These are phyloP conservation scores for Trichoderma hamatum DNA, from an alignment of 2,329 filamentous ascomycete species.

Conservation along the genomic window DNA sequence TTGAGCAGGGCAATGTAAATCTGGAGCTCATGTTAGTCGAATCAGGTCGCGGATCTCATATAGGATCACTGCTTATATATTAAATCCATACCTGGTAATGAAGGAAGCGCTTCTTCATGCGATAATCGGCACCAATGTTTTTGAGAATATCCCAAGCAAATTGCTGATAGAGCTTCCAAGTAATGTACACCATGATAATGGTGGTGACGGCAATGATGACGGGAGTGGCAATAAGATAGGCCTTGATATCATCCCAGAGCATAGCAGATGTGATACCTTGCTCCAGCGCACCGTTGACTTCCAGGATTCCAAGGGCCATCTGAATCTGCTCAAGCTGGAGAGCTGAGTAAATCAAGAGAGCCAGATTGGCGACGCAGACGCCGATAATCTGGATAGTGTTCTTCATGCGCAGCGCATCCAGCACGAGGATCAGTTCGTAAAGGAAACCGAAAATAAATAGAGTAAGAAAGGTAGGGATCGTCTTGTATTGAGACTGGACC, in stretches of 20 bases:
- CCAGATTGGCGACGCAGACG: slow-evolving; percentile 88
- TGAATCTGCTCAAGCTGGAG: slow-evolving; percentile 92
- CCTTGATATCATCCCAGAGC: slow-evolving; percentile 71
- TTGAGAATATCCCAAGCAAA: slow-evolving; percentile 99
- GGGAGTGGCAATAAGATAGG: slow-evolving; percentile 83
- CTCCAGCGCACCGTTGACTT: slow-evolving; percentile 49
- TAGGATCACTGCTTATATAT: background rate
- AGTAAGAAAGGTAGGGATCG: slow-evolving; percentile 93
- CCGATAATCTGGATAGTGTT: slow-evolving; percentile 99
- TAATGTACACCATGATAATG: slow-evolving; percentile 70
- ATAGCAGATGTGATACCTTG: slow-evolving; percentile 37
- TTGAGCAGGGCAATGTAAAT: slow-evolving; percentile 97
- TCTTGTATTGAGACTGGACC: slow-evolving; percentile 59
- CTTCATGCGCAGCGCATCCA: slow-evolving; percentile 90
- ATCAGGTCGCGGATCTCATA: background rate
- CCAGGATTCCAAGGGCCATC: slow-evolving; percentile 66
- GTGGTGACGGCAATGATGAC: slow-evolving; percentile 78
- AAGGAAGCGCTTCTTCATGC: slow-evolving; percentile 95
- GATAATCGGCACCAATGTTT: slow-evolving; percentile 94
- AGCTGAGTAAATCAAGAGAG: slow-evolving; percentile 87
- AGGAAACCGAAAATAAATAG: slow-evolving; percentile 97
- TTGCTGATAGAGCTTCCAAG: slow-evolving; percentile 97
- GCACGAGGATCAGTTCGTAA: slow-evolving; percentile 86
- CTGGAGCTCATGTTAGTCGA: slow-evolving; percentile 49
- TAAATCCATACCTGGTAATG: slow-evolving; percentile 77